These are phyloP conservation scores for Leptosphaerulina australis DNA, from an alignment of 2,329 filamentous ascomycete genomes.

Conservation along the genomic window DNA sequence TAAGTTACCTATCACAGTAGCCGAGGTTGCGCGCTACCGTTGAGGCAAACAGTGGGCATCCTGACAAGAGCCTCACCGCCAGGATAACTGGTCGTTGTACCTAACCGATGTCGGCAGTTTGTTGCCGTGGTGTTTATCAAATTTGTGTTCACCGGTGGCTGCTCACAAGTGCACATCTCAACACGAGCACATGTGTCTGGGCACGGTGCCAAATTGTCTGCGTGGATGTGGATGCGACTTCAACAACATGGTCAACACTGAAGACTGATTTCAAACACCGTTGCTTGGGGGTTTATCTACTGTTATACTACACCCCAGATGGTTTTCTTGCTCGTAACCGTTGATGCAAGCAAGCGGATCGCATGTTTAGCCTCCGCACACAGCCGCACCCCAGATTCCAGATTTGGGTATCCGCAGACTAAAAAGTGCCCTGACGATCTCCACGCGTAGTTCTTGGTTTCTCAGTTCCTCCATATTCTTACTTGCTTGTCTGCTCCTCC, in stretches of 20 bases:
- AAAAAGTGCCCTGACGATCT: slow-evolving; percentile 14
- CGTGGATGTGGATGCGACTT: background rate
- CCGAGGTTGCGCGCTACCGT: slow-evolving; percentile 16
- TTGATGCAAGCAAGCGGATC: slow-evolving; percentile 19
- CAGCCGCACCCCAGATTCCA: slow-evolving; percentile 16
- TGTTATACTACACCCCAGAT: too few species aligned
- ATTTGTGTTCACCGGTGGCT: slow-evolving; percentile 15
- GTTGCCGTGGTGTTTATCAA: slow-evolving; percentile 13
- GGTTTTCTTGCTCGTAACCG: slow-evolving; percentile 12
- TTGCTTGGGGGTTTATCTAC: too few species aligned
- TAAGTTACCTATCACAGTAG: slow-evolving; percentile 18
- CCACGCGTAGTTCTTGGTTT: slow-evolving; percentile 50
- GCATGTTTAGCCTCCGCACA: slow-evolving; percentile 16
- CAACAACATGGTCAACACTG: background rate
- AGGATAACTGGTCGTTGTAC: background rate
- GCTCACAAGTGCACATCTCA: slow-evolving; percentile 9
- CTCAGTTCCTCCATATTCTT: slow-evolving; percentile 68
- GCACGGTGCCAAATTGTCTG: background rate
- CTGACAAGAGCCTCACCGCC: slow-evolving; percentile 19
- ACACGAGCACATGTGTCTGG: slow-evolving; percentile 15
- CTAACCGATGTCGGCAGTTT: slow-evolving; percentile 11
- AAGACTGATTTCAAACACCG: background rate
- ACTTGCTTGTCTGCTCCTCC: slow-evolving; percentile 89
- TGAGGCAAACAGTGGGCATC: slow-evolving; percentile 17
- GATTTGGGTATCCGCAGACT: slow-evolving; percentile 25